Evolutionary conservation across 2,329 filamentous ascomycete species (phyloP).

Genomic region (Botrytis fabae): DNA sequence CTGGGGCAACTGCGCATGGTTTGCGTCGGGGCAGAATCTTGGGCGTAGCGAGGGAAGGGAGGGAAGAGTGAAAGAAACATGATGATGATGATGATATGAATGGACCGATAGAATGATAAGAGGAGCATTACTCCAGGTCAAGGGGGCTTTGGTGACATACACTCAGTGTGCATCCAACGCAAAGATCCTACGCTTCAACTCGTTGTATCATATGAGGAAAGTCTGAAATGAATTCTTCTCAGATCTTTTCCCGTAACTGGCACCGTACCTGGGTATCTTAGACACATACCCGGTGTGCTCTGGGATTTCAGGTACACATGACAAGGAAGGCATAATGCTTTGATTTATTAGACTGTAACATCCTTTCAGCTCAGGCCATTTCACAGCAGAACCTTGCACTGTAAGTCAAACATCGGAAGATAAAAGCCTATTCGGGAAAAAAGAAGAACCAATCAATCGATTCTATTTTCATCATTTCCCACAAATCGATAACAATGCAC

Average conservation of each 20-base stretch:
- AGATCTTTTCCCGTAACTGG: not conserved
- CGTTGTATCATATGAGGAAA: not conserved
- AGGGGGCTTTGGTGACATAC: not conserved
- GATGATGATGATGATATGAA: too few relatives aligned
- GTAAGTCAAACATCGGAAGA: slow-evolving; percentile 1
- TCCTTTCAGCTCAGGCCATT: slow-evolving; percentile 1
- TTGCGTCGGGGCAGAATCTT: not conserved
- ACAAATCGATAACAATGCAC: not conserved
- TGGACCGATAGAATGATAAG: not conserved
- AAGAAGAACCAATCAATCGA: not conserved
- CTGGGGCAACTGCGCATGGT: not conserved
- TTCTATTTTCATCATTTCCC: not conserved
- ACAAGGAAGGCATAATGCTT: too few relatives aligned
- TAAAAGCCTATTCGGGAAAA: not conserved
- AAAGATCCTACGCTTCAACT: not conserved
- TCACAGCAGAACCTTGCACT: not conserved
- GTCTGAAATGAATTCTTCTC: not conserved
- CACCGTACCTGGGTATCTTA: too few relatives aligned
- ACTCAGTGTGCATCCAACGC: not conserved
- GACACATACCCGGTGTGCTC: too few relatives aligned
- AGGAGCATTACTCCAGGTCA: not conserved
- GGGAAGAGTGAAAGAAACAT: not conserved
- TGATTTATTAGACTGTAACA: not conserved
- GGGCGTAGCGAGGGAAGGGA: not conserved
- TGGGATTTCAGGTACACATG: too few relatives aligned